These are phyloP conservation scores for Diplotaxis tenuifolia DNA, from an alignment of 345 rosid genomes.

Conservation along the genomic window DNA sequence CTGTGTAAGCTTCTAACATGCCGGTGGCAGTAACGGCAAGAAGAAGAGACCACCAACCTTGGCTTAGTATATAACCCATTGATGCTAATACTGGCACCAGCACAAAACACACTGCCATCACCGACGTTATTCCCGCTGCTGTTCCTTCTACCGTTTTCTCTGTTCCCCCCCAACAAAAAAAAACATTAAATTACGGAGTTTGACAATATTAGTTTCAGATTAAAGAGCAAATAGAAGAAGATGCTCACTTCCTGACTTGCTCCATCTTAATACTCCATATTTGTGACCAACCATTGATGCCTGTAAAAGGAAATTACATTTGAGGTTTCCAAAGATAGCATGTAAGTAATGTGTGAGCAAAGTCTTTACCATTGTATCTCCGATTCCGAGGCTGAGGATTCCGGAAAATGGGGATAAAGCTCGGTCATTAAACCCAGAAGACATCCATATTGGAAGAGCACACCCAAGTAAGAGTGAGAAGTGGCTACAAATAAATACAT, in stretches of 20 bases:
- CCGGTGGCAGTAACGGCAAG: constrained; percentile 76
- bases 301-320: constrained; percentile 38
- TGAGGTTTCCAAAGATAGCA: neutral
- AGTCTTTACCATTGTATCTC: constrained; percentile 89
- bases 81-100: constrained; percentile 87
- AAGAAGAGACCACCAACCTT: constrained; percentile 85
- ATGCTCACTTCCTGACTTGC: constrained; percentile 80
- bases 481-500: constrained; percentile 48
- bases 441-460: constrained; percentile 98
- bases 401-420: constrained; percentile 96
- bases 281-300: constrained; percentile 98
- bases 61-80: constrained; percentile 71
- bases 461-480: constrained; percentile 93
- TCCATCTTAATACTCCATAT: constrained; percentile 93
- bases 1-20: constrained; percentile 89
- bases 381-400: constrained; percentile 96
- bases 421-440: constrained; percentile 86
- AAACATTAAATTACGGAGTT: neutral
- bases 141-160: constrained; percentile 98
- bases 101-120: constrained; percentile 72
- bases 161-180: constrained; percentile 19
- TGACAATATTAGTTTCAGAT: neutral
- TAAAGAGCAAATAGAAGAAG: neutral
- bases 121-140: constrained; percentile 90
- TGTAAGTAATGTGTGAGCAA: neutral